Conservation (phyloP, 805 yeast species). For the Candida fluviatilis region DNA sequence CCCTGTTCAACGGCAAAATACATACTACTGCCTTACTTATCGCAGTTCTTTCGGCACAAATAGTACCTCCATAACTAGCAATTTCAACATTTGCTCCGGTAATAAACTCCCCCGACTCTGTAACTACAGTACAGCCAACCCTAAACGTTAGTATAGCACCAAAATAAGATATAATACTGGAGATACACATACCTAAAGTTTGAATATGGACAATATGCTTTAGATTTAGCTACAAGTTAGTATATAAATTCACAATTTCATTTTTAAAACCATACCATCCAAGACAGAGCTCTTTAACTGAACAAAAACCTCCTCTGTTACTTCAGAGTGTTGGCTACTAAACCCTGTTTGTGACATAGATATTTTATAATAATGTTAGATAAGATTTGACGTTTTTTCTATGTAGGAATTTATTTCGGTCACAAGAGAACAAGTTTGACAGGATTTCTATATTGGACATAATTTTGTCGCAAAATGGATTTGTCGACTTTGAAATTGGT, state of each 20-base stretch:
- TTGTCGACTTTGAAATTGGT: no score
- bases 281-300: constrained; percentile 10
- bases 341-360: background rate
- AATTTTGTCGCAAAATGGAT: no score
- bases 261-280: constrained; percentile 7
- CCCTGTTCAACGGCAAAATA: no score
- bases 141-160: constrained; percentile 25
- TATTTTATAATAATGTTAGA: background rate
- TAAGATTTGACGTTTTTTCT: background rate
- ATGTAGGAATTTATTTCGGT: background rate
- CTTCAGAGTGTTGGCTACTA: constrained; percentile 9
- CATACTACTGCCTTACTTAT: constrained; percentile 31
- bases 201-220: constrained; percentile 69
- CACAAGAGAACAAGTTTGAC: no score
- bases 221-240: constrained; percentile 40
- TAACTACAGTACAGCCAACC: constrained; percentile 77
- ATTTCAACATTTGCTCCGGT: constrained; percentile 90
- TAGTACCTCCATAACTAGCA: constrained; percentile 72
- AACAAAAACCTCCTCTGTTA: constrained; percentile 17
- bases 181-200: constrained; percentile 47
- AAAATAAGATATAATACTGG: no score
- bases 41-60: constrained; percentile 40
- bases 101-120: constrained; percentile 44
- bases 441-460: no score
- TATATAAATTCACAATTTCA: constrained; percentile 1